Conservation (phyloP, 257 asterid genomes). For the Solanum neorickii region DNA sequence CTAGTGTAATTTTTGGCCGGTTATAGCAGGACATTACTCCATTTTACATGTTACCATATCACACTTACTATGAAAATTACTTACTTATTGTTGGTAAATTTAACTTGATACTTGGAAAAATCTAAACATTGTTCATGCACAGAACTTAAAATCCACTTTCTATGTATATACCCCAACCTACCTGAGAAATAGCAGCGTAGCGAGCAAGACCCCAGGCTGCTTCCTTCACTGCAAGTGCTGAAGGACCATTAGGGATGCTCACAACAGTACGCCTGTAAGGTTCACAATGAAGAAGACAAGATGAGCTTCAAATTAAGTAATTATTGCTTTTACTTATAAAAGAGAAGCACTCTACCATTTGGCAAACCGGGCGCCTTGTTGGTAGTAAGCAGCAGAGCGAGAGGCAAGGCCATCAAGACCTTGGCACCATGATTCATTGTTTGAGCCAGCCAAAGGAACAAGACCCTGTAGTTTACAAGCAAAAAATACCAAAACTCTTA, state of each 20-base stretch:
- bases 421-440: slow-evolving; percentile 77
- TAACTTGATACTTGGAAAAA: background rate
- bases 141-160: background rate
- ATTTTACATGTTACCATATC: background rate
- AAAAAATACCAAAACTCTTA: background rate
- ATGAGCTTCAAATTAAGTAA: background rate
- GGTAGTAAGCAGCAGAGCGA: slow-evolving; percentile 71
- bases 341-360: slow-evolving; percentile 29
- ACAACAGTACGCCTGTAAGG: slow-evolving; percentile 57
- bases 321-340: background rate
- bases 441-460: slow-evolving; percentile 59
- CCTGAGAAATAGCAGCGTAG: slow-evolving; percentile 75
- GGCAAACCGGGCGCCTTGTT: slow-evolving; percentile 72
- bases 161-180: background rate
- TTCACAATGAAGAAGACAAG: background rate
- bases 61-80: background rate
- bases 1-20: background rate
- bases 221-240: slow-evolving; percentile 70
- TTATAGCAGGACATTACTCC: background rate
- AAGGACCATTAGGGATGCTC: slow-evolving; percentile 69
- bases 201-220: slow-evolving; percentile 91
- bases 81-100: background rate
- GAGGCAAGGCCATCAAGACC: slow-evolving; percentile 80
- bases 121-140: background rate
- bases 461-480: slow-evolving; percentile 35